Percentiles rank a stretch among this genome's conserved stretches.
Evolutionary conservation across 306 rosid genomes (phyloP).

Genomic region (Ceratonia siliqua): DNA sequence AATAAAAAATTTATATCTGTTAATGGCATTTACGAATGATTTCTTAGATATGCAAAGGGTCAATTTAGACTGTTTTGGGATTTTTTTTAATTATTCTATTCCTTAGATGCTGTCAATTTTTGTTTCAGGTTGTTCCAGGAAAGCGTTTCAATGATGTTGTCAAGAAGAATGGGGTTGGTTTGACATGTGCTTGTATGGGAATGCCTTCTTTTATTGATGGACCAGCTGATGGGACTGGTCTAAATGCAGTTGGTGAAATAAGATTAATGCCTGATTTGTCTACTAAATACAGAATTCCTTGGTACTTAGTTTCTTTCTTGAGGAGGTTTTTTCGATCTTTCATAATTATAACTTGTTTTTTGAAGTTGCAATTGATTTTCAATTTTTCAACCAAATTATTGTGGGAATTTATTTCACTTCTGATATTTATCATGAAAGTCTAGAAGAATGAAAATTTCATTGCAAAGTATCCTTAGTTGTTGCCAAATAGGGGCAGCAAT

Average conservation of each 20-base stretch:
- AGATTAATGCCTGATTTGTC: slow-evolving; percentile 87
- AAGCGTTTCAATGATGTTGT: slow-evolving; percentile 64
- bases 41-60: neutral
- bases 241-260: slow-evolving; percentile 77
- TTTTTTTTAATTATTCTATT: slow-evolving; percentile 4
- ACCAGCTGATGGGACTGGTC: slow-evolving; percentile 69
- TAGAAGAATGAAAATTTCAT: neutral
- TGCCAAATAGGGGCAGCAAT: neutral
- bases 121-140: slow-evolving; percentile 74
- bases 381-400: neutral
- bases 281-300: slow-evolving; percentile 70
- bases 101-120: slow-evolving; percentile 23
- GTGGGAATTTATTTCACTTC: neutral
- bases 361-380: slow-evolving; percentile 12
- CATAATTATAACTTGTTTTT: neutral
- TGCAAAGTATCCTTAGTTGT: neutral
- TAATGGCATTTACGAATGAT: neutral
- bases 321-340: slow-evolving; percentile 11
- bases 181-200: slow-evolving; percentile 67
- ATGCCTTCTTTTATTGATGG: slow-evolving; percentile 69
- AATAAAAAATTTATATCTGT: neutral
- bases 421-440: neutral
- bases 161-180: slow-evolving; percentile 64
- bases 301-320: slow-evolving; percentile 49
- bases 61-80: neutral